Conservation (phyloP, 345 rosid species). For the Psidium guajava region DNA sequence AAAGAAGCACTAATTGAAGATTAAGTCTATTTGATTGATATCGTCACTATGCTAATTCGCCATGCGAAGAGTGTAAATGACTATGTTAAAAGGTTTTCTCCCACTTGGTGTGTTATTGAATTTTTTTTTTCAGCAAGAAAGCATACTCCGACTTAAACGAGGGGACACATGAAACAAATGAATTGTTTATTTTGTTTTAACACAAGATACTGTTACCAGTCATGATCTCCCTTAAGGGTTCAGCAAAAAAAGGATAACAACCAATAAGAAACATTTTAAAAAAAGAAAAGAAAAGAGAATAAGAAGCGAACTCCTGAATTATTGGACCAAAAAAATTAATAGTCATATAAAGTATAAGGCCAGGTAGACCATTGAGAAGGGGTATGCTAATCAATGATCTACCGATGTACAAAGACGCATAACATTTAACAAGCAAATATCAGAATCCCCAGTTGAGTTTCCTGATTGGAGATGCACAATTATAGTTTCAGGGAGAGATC, state of each 20-base stretch:
- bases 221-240: not conserved
- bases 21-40: no score
- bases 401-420: no score
- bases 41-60: no score
- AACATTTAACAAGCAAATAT: not conserved
- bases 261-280: not conserved
- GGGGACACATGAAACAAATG: not conserved
- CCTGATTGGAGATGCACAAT: not conserved
- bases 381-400: no score
- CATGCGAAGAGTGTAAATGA: not conserved
- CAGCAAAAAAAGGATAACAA: not conserved
- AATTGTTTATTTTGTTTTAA: not conserved
- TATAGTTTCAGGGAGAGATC: not conserved
- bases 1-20: no score
- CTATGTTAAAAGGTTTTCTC: not conserved
- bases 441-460: not conserved
- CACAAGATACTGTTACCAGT: not conserved
- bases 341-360: no score
- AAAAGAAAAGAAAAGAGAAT: not conserved
- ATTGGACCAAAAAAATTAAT: no score
- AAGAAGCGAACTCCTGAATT: not conserved
- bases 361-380: no score
- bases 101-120: not conserved
- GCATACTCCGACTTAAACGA: not conserved
- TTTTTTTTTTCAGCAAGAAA: not conserved